Conservation (phyloP, 2,329 filamentous ascomycete genomes). For the Hypoxylon sp. region DNA sequence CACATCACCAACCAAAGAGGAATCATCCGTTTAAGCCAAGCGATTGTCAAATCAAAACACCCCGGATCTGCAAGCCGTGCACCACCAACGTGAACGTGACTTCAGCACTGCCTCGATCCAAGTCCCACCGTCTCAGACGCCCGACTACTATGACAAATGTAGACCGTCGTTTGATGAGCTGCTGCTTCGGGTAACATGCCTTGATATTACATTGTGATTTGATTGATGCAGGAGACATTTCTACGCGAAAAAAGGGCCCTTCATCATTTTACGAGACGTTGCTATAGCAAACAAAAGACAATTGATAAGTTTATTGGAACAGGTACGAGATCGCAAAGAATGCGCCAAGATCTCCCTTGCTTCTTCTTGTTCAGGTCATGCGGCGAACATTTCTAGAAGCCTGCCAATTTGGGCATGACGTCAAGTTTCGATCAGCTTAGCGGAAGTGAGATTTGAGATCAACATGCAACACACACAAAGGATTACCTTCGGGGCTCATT, state of each 20-base stretch:
- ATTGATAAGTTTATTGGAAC: not conserved
- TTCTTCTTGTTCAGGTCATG: not conserved
- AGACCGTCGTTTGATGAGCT: not conserved
- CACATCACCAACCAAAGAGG: not conserved
- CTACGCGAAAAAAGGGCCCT: not conserved
- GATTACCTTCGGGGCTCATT: not conserved
- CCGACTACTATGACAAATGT: constrained; percentile 13
- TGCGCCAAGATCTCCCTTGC: not conserved
- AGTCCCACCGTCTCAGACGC: constrained; percentile 11
- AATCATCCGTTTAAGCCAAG: not conserved
- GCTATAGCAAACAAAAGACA: not conserved
- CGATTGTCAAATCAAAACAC: not conserved
- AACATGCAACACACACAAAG: not conserved
- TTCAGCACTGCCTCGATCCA: constrained; percentile 28
- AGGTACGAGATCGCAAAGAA: not conserved
- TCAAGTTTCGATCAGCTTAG: not conserved
- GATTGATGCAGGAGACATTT: constrained; percentile 2
- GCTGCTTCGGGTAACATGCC: constrained; percentile 16
- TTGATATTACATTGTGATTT: not conserved
- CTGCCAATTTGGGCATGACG: constrained; percentile 21
- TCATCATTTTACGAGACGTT: not conserved
- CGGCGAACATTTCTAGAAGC: constrained; percentile 20
- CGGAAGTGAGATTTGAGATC: not conserved
- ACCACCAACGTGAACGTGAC: constrained; percentile 22
- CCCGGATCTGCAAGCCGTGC: constrained; percentile 3